Percentiles rank a stretch among this genome's conserved stretches.
Conservation (phyloP, 179 eudicot genomes). For the Beta macrorhiza region DNA sequence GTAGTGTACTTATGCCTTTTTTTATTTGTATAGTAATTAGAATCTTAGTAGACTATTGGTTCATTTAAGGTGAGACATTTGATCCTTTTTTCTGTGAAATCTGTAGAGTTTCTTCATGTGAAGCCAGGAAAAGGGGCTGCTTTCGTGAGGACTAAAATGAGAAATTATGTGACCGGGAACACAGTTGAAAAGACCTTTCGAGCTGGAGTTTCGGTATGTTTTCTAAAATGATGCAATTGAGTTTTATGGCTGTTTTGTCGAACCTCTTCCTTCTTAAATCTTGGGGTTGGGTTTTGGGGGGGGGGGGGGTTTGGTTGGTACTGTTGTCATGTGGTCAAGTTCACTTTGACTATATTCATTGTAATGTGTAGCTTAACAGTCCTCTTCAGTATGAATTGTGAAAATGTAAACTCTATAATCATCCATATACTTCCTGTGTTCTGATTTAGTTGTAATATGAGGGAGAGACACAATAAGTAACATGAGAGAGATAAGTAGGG, state of each 20-base stretch:
- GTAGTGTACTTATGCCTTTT: neutral
- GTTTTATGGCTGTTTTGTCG: constrained; percentile 4
- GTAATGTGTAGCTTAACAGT: neutral
- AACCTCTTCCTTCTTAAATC: neutral
- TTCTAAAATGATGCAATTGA: constrained; percentile 1
- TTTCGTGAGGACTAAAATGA: constrained; percentile 85
- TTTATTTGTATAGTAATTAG: neutral
- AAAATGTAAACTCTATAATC: neutral
- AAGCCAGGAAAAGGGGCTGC: constrained; percentile 99
- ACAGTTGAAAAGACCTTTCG: constrained; percentile 92
- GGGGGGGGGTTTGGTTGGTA: constrained; percentile 1
- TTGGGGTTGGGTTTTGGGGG: neutral
- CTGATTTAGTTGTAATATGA: no score
- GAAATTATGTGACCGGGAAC: constrained; percentile 82
- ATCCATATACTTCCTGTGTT: constrained; percentile 1
- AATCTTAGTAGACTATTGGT: neutral
- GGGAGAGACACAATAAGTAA: no score
- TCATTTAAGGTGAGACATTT: neutral
- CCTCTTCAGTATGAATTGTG: neutral
- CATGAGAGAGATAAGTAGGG: no score
- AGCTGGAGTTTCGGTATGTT: constrained; percentile 82
- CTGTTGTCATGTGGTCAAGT: neutral
- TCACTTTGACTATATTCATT: neutral
- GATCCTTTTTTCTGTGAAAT: constrained; percentile 6
- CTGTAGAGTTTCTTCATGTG: constrained; percentile 87